These are phyloP conservation scores for Mercurialis annua DNA, from an alignment of 345 rosid species.

Conservation along the genomic window DNA sequence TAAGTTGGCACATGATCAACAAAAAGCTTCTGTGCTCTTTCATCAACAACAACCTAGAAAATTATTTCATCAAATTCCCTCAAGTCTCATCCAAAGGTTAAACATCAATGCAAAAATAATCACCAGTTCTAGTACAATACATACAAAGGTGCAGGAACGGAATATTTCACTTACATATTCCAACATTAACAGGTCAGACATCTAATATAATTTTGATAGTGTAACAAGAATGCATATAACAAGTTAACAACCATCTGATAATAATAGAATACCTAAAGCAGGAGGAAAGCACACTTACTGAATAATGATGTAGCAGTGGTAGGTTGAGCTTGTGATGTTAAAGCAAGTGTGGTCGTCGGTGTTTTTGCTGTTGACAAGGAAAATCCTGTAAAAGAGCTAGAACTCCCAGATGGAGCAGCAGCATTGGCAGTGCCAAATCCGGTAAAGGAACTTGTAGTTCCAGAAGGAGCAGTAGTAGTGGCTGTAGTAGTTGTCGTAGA, in stretches of 20 bases:
- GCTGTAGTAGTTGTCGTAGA: constrained; percentile 32
- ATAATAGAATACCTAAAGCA: not conserved
- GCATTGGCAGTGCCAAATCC: constrained; percentile 49
- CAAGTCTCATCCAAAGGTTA: too few relatives aligned
- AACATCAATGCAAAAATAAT: too few relatives aligned
- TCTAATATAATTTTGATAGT: not conserved
- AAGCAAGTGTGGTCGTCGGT: constrained; percentile 29
- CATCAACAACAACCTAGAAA: too few relatives aligned
- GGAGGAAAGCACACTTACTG: constrained; percentile 43
- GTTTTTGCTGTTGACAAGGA: constrained; percentile 42
- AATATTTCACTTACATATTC: too few relatives aligned
- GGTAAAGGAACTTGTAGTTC: constrained; percentile 40
- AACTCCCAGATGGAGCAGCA: constrained; percentile 44
- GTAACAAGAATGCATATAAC: not conserved
- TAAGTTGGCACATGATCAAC: too few relatives aligned
- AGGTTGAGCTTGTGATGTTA: constrained; percentile 49
- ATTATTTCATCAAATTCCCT: too few relatives aligned
- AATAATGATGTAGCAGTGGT: constrained; percentile 40
- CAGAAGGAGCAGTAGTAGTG: constrained; percentile 35
- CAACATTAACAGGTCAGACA: too few relatives aligned
- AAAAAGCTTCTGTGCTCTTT: too few relatives aligned
- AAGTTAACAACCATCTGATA: not conserved
- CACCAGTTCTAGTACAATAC: too few relatives aligned
- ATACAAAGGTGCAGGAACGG: too few relatives aligned
- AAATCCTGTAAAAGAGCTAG: constrained; percentile 63